Evolutionary conservation across 2,329 filamentous ascomycete species (phyloP).

Genomic region (Cercospora zeae-maydis): DNA sequence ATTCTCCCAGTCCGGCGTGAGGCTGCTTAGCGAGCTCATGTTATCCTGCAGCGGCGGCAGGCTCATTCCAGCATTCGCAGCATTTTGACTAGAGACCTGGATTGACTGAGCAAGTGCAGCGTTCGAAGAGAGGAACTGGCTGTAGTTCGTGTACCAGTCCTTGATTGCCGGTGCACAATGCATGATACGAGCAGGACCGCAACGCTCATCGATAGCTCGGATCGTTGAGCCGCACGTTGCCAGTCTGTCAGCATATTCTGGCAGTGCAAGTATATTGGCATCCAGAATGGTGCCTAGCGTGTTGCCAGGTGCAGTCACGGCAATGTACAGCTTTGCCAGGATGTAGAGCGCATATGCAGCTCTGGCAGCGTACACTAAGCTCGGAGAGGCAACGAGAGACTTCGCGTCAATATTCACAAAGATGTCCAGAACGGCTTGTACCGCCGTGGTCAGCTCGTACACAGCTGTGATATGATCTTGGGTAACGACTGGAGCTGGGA

Average conservation of each 20-base stretch:
- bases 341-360: constrained; percentile 28
- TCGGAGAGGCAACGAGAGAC: constrained; percentile 24
- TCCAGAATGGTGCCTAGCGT: constrained; percentile 30
- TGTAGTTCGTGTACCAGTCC: constrained; percentile 26
- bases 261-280: constrained; percentile 25
- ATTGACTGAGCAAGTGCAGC: background rate
- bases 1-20: constrained; percentile 13
- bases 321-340: constrained; percentile 31
- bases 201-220: constrained; percentile 17
- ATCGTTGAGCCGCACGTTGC: constrained; percentile 10
- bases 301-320: constrained; percentile 27
- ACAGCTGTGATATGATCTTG: constrained; percentile 28
- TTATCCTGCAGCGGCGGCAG: background rate
- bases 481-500: constrained; percentile 27
- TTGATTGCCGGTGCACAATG: constrained; percentile 15
- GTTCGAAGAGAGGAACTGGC: constrained; percentile 9
- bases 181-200: constrained; percentile 23
- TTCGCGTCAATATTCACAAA: constrained; percentile 15
- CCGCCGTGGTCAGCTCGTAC: constrained; percentile 23
- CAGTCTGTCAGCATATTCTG: constrained; percentile 29
- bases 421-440: constrained; percentile 28
- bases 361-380: constrained; percentile 25
- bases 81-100: background rate
- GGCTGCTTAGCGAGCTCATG: background rate
- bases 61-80: background rate